These are phyloP conservation scores for Trichoderma atrobrunneum DNA, from an alignment of 2,329 filamentous ascomycete species.

Conservation along the genomic window DNA sequence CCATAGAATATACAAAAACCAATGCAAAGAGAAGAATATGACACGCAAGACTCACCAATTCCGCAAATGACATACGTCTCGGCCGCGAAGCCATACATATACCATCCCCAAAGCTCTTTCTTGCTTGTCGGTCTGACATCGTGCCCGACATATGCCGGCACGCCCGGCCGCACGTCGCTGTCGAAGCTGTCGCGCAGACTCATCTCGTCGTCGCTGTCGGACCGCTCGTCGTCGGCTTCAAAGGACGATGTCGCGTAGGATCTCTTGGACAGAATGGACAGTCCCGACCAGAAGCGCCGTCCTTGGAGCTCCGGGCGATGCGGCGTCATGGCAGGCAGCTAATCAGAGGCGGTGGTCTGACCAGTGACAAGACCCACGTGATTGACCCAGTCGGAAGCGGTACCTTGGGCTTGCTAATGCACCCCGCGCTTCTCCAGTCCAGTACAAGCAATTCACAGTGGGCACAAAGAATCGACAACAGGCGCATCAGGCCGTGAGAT, in stretches of 20 bases:
- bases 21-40: background rate
- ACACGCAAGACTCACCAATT: conserved; percentile 53
- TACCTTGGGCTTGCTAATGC: conserved; percentile 14
- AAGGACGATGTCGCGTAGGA: conserved; percentile 60
- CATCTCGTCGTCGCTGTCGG: conserved; percentile 37
- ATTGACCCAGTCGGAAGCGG: conserved; percentile 10
- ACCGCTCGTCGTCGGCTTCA: conserved; percentile 68
- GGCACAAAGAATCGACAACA: background rate
- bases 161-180: conserved; percentile 34
- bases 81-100: conserved; percentile 92
- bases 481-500: background rate
- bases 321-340: conserved; percentile 18
- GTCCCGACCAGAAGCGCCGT: conserved; percentile 45
- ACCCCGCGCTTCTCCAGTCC: background rate
- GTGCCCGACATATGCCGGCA: conserved; percentile 70
- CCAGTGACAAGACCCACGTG: conserved; percentile 13
- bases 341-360: background rate
- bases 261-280: conserved; percentile 52
- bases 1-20: background rate
- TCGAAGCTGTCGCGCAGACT: conserved; percentile 38
- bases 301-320: conserved; percentile 43
- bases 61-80: conserved; percentile 92
- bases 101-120: conserved; percentile 91
- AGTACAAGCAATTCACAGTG: background rate
- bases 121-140: conserved; percentile 83